Base-by-base conservation (phyloP, 2,329 filamentous ascomycete species). In the Blumeria hordei region DNA sequence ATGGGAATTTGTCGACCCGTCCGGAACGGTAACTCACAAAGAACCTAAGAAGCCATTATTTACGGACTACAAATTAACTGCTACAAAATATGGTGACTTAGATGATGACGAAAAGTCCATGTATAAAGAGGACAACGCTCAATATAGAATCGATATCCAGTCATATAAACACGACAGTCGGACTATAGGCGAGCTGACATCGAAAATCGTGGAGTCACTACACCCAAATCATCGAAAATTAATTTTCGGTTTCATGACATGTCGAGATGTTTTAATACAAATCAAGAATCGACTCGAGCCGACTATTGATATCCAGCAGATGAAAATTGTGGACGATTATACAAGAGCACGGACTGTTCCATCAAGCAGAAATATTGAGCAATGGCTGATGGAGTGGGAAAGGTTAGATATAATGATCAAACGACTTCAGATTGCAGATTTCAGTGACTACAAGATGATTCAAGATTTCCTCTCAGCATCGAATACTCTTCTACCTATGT, bases 311-410 rank as follows among this genome's bases (percentile, higher is more conserved):
- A 10, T 52, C 8, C 49, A 37, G 18, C 11, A 12, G 11, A 36
- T 52, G 49, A 36, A 52, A 28, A 18, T 52, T 5, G 16, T 36
- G n/a, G 49, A 37, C 6, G 49, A 52, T n/a, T 52, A 52, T 21
- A 2, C 32, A 21, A 52, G 36, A 18, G 33, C n/a, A 10, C 33
- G 51, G 44, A 33, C 33, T 14, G 9, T n/a, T 3, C 18, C 18
- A 14, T 7, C 10, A 34, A 14, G 11, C 18, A 54, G 33, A 43
- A 54, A 54, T 21, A 43, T 43, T n/a, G 18, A 54, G 32, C 32
- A n/a, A 12, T 54, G 37, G 51, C 34, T 54, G 8, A 54, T 43
- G 36, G 37, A 54, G 11, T 54, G 51, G 36, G 51, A 54, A n/a
- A 3, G 36, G n/a, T 6, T 54, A 11, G 37, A 44, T 21, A 53